Evolutionary conservation across 768 basidiomycete species (phyloP), one percentile per base, ranked within the genome.

Genomic region (Russula brevipes): DNA sequence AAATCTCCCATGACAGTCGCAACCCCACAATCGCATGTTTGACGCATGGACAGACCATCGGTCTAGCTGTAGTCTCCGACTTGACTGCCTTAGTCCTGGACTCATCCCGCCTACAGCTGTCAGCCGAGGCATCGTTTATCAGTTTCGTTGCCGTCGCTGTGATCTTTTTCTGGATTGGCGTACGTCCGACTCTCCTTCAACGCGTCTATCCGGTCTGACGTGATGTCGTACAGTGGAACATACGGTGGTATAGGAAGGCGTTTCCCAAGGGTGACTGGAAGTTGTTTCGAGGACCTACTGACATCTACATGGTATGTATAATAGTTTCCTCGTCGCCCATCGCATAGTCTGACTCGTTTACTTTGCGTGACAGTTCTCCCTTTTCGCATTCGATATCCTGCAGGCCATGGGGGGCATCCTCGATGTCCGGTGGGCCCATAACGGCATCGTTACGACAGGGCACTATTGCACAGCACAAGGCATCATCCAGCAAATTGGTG

Each of bases 401-500:
- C 78, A 80, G 63, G 76, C 74, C 0, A 36, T 76, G 11, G 79
- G 79, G 0, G 73, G 74, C 12, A 70, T 75, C 11, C 63, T 79
- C 65, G 73, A 78, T 59, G 58, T 76, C 7, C 72, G 69, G 63
- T 79, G 78, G 77, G 68, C 78, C 9, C 60, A 71, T 44, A 57
- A 66, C 7, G 77, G 78, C 9, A 67, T 68, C 16, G 76, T 79
- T 3, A 67, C 72, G 38, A 66, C 63, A 1, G 76, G 76, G 6
- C 17, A 49, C 0, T 79, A 71, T 58, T 80, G 78, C 63, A 71
- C 71, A 6, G 71, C 76, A 1, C 78, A 80, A 67, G 76, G 77
- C 17, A 68, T 75, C 47, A 63, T 80, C 4, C 74, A 78, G 62
- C 76, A 79, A 59, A 59, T 79, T 0, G 79, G 80, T 8, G 80